Base-by-base conservation (phyloP, 108 stramenopile genomes). In the Nannochloropsis salina region DNA sequence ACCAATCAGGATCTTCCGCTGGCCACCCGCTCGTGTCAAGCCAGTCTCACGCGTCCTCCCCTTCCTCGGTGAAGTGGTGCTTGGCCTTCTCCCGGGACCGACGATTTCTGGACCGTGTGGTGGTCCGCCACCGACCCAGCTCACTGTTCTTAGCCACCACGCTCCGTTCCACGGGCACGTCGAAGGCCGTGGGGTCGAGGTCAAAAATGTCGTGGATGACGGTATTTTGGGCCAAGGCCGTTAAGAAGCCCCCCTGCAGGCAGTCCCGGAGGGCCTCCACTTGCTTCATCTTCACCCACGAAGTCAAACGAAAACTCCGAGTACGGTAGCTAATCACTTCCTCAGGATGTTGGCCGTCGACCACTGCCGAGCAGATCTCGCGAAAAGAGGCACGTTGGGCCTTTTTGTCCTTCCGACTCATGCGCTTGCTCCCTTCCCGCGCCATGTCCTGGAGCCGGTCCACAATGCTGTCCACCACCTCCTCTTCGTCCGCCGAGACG, bases 211-310 rank as follows among this genome's bases (percentile, higher is more conserved):
- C 43, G 42, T 82, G 42, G 20, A 82, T 43, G 5, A 82, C 42
- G 18, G 82, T 18, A 22, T 42, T 42, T 20, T 18, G 15, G 18
- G n/a, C 8, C 15, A 43, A 82, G 9, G 82, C 43, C 43, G 82
- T 84, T 80, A 84, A 84, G 80, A 88, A 88, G 11, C 87, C 87
- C 43, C 87, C 84, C 84, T 88, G 87, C n/a, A 88, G 84, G 84
- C 87, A 88, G 80, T 45, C 81, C 80, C 87, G 87, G 84, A 88
- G 84, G 6, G 87, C 84, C 45, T 88, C 84, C 43, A 88, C 80
- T 80, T 88, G 87, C 87, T 88, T 88, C 80, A 88, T 88, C 45
- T 88, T 83, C 44, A 80, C 87, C 87, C 87, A 88, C 80, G 81
- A 80, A 1, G 84, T 84, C 42, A 88, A 83, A 10, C 47, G 80